phyloP scores from a whole-genome alignment of 495 filamentous ascomycete genomes.

The Filosporella fistucella region DNA sequence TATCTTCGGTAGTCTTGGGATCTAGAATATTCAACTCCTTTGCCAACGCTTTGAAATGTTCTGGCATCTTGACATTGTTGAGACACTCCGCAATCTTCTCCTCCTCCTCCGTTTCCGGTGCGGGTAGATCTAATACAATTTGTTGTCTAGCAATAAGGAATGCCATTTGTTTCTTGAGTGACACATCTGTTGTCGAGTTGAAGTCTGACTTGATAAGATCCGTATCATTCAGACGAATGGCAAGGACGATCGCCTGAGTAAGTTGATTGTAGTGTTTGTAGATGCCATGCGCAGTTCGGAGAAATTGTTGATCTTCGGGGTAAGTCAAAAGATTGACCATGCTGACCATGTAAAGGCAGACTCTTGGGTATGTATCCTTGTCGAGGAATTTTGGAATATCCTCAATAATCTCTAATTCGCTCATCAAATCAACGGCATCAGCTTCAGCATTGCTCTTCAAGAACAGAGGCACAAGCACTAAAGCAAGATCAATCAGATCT shows the following conservation, averaged over 20 bases:
- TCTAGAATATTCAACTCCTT: conserved; percentile 97
- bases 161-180: conserved; percentile 89
- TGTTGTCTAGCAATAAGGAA: conserved; percentile 90
- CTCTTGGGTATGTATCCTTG: conserved; percentile 86
- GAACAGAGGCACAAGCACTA: conserved; percentile 88
- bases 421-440: conserved; percentile 94
- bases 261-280: conserved; percentile 90
- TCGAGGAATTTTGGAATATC: conserved; percentile 86
- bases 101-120: conserved; percentile 59
- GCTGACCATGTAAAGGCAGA: conserved; percentile 97
- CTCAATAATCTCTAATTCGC: conserved; percentile 94
- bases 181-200: conserved; percentile 69
- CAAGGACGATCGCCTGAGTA: conserved; percentile 87
- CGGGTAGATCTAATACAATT: conserved; percentile 66
- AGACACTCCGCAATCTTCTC: conserved; percentile 73
- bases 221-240: conserved; percentile 86
- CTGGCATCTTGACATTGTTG: conserved; percentile 79
- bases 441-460: conserved; percentile 96
- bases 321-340: conserved; percentile 98
- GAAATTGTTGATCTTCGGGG: conserved; percentile 93
- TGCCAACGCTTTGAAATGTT: conserved; percentile 88
- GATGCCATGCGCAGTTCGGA: conserved; percentile 83
- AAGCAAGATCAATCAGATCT: conserved; percentile 77
- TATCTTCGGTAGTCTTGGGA: conserved; percentile 95
- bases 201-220: conserved; percentile 78